phyloP scores from a whole-genome alignment of 805 yeast species.

The Komagataella mondaviorum region DNA sequence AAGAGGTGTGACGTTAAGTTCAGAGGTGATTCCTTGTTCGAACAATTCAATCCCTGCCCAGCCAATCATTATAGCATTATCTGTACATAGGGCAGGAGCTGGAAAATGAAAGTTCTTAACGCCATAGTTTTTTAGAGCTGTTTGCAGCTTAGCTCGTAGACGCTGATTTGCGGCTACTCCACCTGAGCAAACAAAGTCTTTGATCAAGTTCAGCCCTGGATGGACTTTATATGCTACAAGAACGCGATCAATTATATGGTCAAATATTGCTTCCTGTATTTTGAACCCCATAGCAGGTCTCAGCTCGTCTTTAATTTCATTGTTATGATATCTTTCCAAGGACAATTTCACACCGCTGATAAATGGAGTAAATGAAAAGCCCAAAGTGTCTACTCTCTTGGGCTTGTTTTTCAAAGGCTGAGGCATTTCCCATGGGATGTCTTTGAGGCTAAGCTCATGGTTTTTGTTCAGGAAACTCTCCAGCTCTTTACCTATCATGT shows the following conservation, averaged over 20 bases:
- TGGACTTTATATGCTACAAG: conserved; percentile 30
- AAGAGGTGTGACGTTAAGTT: conserved; percentile 44
- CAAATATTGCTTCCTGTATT: conserved; percentile 54
- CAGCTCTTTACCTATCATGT: conserved; percentile 76
- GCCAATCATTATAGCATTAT: conserved; percentile 95
- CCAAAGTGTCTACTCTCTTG: conserved; percentile 27
- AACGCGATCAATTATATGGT: conserved; percentile 58
- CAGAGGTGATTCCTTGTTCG: conserved; percentile 38
- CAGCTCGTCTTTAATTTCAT: conserved; percentile 9
- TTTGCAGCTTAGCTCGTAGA: conserved; percentile 34
- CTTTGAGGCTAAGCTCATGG: conserved; percentile 6
- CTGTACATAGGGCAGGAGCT: conserved; percentile 65
- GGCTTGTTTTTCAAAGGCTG: conserved; percentile 40
- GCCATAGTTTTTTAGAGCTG: conserved; percentile 18
- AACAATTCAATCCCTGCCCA: conserved; percentile 89
- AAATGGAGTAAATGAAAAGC: conserved; percentile 74
- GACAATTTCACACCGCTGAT: conserved; percentile 15
- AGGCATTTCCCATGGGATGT: conserved; percentile 13
- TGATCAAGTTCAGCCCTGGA: conserved; percentile 26
- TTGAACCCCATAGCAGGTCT: conserved; percentile 38
- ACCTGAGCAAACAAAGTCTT: conserved; percentile 72
- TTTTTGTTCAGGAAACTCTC: conserved; percentile 37
- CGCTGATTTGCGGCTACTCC: conserved; percentile 79
- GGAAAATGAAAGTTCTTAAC: conserved; percentile 47
- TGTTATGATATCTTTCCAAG: conserved; percentile 11